Percentiles rank a stretch among this genome's conserved stretches.
These are phyloP conservation scores for Eragrostis nindensis DNA, from an alignment of 176 grass and related monocot genomes.

Conservation along the genomic window DNA sequence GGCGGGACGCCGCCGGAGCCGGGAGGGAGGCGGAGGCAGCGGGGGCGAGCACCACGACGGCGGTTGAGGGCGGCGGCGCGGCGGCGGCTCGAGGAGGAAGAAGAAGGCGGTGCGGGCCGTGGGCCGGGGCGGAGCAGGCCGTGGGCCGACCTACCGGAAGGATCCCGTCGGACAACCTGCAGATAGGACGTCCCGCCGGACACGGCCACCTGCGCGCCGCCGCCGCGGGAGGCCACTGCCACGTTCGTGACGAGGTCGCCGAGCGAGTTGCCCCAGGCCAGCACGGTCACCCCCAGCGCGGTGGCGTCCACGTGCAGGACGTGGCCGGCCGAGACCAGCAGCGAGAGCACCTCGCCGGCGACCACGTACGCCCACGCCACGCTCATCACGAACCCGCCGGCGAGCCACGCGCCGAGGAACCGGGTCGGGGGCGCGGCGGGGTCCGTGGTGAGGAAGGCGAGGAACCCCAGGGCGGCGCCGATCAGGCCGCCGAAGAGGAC, in stretches of 20 bases:
- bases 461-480: constrained; percentile 37
- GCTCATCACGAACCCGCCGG: constrained; percentile 71
- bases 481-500: constrained; percentile 26
- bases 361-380: constrained; percentile 65
- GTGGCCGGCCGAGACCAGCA: constrained; percentile 42
- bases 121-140: too few species aligned
- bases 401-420: constrained; percentile 55
- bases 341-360: constrained; percentile 58
- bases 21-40: too few species aligned
- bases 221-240: constrained; percentile 50
- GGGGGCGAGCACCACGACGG: too few species aligned
- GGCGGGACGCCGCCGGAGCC: too few species aligned
- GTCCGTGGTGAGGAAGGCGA: constrained; percentile 45
- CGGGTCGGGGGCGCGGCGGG: constrained; percentile 34
- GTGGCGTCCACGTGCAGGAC: constrained; percentile 46
- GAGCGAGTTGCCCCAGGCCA: constrained; percentile 82
- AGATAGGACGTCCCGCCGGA: too few species aligned
- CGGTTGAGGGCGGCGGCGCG: too few species aligned
- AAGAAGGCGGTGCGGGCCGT: too few species aligned
- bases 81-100: too few species aligned
- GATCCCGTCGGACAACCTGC: too few species aligned
- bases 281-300: constrained; percentile 66
- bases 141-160: too few species aligned
- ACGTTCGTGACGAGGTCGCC: constrained; percentile 67
- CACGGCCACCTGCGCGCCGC: constrained; percentile 58